Conservation (phyloP, 768 basidiomycete species). For the Jaapia argillacea region DNA sequence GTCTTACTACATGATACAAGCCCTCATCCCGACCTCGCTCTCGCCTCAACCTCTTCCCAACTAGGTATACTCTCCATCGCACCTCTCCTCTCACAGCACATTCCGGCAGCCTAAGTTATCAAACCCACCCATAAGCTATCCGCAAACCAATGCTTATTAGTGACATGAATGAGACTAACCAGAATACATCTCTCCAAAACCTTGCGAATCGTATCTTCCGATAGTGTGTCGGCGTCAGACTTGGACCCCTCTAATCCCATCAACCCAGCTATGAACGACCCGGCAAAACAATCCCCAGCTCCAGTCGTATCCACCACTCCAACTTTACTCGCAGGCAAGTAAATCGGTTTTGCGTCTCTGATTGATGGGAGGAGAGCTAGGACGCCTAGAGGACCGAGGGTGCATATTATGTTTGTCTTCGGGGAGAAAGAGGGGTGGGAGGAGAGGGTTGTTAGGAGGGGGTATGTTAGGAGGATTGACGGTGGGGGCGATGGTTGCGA, state of each 20-base stretch:
- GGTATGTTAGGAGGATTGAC: slow-evolving; percentile 11
- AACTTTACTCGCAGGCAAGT: slow-evolving; percentile 38
- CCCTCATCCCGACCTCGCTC: no score
- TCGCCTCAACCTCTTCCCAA: slow-evolving; percentile 25
- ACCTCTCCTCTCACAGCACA: slow-evolving; percentile 48
- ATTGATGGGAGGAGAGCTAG: slow-evolving; percentile 26
- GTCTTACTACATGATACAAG: no score
- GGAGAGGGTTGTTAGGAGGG: slow-evolving; percentile 11
- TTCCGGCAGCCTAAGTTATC: slow-evolving; percentile 37
- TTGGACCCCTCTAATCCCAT: no score
- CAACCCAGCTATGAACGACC: slow-evolving; percentile 46
- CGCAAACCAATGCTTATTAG: not conserved
- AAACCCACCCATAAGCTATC: not conserved
- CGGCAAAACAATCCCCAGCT: slow-evolving; percentile 56
- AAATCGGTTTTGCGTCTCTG: slow-evolving; percentile 18
- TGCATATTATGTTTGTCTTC: slow-evolving; percentile 42
- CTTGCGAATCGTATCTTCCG: no score
- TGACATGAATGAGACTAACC: not conserved
- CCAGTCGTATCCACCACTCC: slow-evolving; percentile 43
- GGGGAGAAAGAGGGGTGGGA: slow-evolving; percentile 14
- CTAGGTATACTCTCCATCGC: slow-evolving; percentile 50
- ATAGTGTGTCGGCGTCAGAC: no score
- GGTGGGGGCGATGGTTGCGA: not conserved
- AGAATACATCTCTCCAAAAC: not conserved
- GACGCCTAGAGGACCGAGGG: slow-evolving; percentile 43